phyloP scores from a whole-genome alignment of 2,329 filamentous ascomycete species.

The Capronia americana region DNA sequence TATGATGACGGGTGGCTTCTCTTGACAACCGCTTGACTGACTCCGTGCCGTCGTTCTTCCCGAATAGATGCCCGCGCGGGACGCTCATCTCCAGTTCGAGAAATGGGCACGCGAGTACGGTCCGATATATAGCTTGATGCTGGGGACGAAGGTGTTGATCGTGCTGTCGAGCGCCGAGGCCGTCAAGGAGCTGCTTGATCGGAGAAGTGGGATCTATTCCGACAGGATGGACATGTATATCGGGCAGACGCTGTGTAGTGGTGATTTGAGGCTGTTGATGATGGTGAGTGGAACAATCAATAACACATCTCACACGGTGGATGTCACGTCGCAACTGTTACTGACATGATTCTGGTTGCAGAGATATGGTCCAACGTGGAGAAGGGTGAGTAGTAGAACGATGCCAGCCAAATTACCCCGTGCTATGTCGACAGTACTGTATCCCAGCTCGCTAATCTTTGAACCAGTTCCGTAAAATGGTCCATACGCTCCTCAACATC shows the following conservation, averaged over 20 bases:
- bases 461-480: slow-evolving; percentile 42
- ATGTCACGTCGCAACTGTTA: too few species aligned
- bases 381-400: slow-evolving; percentile 28
- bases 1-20: background rate
- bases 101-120: slow-evolving; percentile 62
- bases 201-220: slow-evolving; percentile 58
- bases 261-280: slow-evolving; percentile 43
- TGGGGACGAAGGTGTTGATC: slow-evolving; percentile 57
- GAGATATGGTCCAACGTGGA: slow-evolving; percentile 43
- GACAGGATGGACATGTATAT: slow-evolving; percentile 56
- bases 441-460: background rate
- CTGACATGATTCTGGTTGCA: background rate
- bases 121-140: slow-evolving; percentile 59
- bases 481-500: slow-evolving; percentile 58
- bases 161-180: slow-evolving; percentile 55
- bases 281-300: slow-evolving; percentile 37
- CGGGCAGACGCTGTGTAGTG: slow-evolving; percentile 47
- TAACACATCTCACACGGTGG: background rate
- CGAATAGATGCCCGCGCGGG: slow-evolving; percentile 50
- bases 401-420: too few species aligned
- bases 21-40: background rate
- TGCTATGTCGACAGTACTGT: background rate
- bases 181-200: slow-evolving; percentile 61
- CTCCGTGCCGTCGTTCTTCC: slow-evolving; percentile 23
- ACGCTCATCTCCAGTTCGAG: slow-evolving; percentile 56